Evolutionary conservation across 352 stramenopile genomes (phyloP), one percentile per base, ranked within the genome.

Genomic region (Achlya hypogyna): DNA sequence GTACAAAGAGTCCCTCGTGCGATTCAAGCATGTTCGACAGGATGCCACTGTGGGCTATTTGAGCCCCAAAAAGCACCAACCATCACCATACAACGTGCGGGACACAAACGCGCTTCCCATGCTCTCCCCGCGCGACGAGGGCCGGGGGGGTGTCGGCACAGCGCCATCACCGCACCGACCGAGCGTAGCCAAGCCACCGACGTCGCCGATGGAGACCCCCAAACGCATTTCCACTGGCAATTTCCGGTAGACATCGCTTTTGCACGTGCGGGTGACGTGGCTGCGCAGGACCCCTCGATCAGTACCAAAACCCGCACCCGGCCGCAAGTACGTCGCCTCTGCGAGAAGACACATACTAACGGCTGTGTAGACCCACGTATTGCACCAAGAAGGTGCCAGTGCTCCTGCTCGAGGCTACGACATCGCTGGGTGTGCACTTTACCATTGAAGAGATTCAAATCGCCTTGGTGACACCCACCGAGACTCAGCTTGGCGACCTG

Each of bases 21-120:
- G 79, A 63, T 89, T 89, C 40, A 70, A 74, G 18, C 83, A 90
- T 35, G 43, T 92, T 25, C 81, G 73, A 5, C 77, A 89, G 60
- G 77, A 92, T 29, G 75, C 77, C 2, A 92, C 83, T 2, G 74
- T 89, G 2, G 83, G 83, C 0, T 84, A 92, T 53, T 58, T 92
- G 69, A 56, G 86, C 2, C 79, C 83, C 14, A 67, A 67, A n/a
- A 23, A 54, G 49, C 25, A 20, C 25, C 12, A 56, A 12, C 49
- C 49, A 20, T 56, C 49, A 10, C 49, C 49, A 20, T 56, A 56
- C 31, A 10, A 45, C 38, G 38, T 9, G 6, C 25, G 31, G 10
- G 49, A 56, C 31, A 56, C 16, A 20, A 56, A n/a, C 31, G 49
- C 49, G 31, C 31, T 56, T 8, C 49, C 49, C 10, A 20, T 56